These are phyloP conservation scores for Lotmaria passim DNA, from an alignment of 208 protist species.

Conservation along the genomic window DNA sequence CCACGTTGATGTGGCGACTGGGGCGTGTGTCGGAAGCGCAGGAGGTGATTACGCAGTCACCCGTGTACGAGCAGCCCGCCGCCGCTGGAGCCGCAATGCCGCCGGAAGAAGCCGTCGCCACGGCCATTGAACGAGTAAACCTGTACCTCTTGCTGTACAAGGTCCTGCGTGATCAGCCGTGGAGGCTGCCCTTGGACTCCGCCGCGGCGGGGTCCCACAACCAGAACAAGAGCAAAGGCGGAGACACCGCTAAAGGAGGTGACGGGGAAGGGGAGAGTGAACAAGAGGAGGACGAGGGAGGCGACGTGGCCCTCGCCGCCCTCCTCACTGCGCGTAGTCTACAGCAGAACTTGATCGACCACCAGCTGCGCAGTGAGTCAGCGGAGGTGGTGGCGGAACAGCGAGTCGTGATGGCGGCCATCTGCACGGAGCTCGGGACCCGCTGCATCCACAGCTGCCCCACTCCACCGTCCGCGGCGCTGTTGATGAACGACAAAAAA, in stretches of 20 bases:
- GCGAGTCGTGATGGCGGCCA: conserved; percentile 67
- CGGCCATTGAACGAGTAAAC: conserved; percentile 83
- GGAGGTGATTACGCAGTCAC: conserved; percentile 55
- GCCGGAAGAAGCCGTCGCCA: conserved; percentile 38
- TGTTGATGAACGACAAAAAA: conserved; percentile 30
- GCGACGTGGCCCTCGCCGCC: conserved; percentile 49
- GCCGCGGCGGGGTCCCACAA: not conserved
- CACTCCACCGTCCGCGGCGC: conserved; percentile 13
- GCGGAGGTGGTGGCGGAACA: conserved; percentile 86
- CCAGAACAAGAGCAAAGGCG: not conserved
- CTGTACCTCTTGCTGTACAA: conserved; percentile 88
- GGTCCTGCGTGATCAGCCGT: conserved; percentile 56
- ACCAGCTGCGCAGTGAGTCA: conserved; percentile 77
- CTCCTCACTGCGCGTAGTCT: conserved; percentile 71
- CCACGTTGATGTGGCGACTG: conserved; percentile 91
- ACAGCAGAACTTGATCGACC: conserved; percentile 75
- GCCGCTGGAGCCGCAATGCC: not conserved
- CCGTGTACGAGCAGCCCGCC: conserved; percentile 38
- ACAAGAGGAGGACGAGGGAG: conserved; percentile 7
- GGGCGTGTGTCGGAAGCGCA: conserved; percentile 67
- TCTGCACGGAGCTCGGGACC: conserved; percentile 81
- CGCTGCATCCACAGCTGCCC: conserved; percentile 40
- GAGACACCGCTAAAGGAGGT: not conserved
- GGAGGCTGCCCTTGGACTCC: conserved; percentile 15
- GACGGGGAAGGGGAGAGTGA: no score